Conservation (phyloP, 1,284 basidiomycete genomes). For the Naganishia albida region DNA sequence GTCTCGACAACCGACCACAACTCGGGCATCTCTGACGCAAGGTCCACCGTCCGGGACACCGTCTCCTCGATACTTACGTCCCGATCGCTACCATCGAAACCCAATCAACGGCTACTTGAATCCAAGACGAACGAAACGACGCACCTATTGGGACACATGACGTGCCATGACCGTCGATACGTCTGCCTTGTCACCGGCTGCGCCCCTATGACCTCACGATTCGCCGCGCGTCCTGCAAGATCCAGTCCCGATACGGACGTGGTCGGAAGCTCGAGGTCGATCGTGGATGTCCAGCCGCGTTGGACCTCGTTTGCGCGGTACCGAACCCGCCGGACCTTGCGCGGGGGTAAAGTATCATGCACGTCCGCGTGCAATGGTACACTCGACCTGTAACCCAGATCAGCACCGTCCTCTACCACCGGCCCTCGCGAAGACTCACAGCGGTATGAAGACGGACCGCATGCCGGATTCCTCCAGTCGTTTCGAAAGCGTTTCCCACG, state of each 20-base stretch:
- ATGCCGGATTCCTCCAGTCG: slow-evolving; percentile 1
- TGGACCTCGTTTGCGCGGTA: slow-evolving; percentile 3
- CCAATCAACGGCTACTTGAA: neutral
- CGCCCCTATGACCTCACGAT: neutral
- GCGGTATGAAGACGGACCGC: slow-evolving; percentile 16
- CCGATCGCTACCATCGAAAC: neutral
- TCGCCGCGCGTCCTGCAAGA: no score
- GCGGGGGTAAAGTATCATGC: neutral
- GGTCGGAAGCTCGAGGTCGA: slow-evolving; percentile 11
- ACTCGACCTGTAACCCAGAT: neutral
- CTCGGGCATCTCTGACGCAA: neutral
- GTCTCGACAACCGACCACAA: neutral
- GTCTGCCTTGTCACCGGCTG: slow-evolving; percentile 3
- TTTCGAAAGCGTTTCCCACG: neutral
- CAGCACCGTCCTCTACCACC: no score
- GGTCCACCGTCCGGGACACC: neutral
- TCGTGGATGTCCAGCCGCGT: slow-evolving; percentile 8
- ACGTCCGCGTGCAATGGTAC: slow-evolving; percentile 1
- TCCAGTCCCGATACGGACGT: no score
- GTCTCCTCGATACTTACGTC: slow-evolving; percentile 11
- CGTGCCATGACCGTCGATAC: slow-evolving; percentile 15
- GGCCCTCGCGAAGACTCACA: neutral
- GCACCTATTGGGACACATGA: slow-evolving; percentile 20
- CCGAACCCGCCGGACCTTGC: slow-evolving; percentile 2
- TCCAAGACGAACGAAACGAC: neutral